Evolutionary conservation across 2,329 filamentous ascomycete species (phyloP).

Genomic region (Neopestalotiopsis sp.): DNA sequence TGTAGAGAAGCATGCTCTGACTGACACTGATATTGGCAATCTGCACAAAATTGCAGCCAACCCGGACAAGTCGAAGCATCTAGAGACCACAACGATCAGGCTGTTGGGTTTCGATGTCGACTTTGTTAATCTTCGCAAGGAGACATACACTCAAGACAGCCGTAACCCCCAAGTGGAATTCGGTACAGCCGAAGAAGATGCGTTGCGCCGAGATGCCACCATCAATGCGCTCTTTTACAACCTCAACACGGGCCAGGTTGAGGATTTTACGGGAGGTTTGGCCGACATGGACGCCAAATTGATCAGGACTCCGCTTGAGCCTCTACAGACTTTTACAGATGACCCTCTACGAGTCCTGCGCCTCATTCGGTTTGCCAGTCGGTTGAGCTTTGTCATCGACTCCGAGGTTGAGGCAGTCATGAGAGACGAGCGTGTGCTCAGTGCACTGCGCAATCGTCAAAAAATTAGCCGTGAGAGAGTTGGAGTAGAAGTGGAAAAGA

Average conservation of each 20-base stretch:
- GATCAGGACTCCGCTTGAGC: constrained; percentile 86
- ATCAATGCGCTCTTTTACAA: constrained; percentile 98
- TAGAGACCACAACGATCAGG: constrained; percentile 87
- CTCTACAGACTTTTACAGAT: constrained; percentile 91
- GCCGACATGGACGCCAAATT: constrained; percentile 74
- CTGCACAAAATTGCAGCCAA: constrained; percentile 91
- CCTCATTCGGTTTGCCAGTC: constrained; percentile 87
- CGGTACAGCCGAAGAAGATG: constrained; percentile 89
- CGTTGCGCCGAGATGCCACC: constrained; percentile 86
- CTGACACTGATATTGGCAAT: constrained; percentile 67
- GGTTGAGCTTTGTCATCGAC: constrained; percentile 82
- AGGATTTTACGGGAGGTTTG: constrained; percentile 85
- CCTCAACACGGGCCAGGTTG: constrained; percentile 76
- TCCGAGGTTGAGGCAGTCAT: constrained; percentile 72
- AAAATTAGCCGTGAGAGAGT: constrained; percentile 95
- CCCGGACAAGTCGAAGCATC: constrained; percentile 94
- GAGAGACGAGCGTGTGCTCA: constrained; percentile 77
- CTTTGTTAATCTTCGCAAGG: constrained; percentile 91
- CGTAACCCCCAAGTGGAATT: constrained; percentile 93
- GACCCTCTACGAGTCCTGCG: constrained; percentile 88
- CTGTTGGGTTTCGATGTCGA: constrained; percentile 90
- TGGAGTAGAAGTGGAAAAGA: constrained; percentile 88
- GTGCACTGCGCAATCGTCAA: constrained; percentile 66
- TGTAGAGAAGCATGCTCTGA: constrained; percentile 64
- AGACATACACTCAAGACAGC: constrained; percentile 88